Evolutionary conservation across 2,329 filamentous ascomycete species (phyloP).

Genomic region (Xylariomycetidae sp.): DNA sequence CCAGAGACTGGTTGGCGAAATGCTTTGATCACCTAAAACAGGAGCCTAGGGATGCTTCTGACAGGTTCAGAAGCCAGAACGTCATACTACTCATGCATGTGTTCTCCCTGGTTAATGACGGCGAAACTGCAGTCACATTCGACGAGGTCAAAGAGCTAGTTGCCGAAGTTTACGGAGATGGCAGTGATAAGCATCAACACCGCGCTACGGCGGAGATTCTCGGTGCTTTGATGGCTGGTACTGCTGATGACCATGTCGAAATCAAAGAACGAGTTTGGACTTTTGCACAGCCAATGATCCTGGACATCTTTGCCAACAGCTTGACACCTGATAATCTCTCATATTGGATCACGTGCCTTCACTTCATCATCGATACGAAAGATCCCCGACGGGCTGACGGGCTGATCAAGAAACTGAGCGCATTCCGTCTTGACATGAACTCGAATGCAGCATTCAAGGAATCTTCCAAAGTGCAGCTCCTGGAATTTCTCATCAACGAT

Average conservation of each 20-base stretch:
- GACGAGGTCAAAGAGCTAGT: slow-evolving; percentile 84
- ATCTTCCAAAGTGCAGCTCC: slow-evolving; percentile 87
- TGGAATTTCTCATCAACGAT: slow-evolving; percentile 84
- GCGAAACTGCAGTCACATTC: slow-evolving; percentile 71
- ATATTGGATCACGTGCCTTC: slow-evolving; percentile 94
- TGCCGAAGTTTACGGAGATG: slow-evolving; percentile 77
- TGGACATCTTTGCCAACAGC: slow-evolving; percentile 82
- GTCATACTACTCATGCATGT: slow-evolving; percentile 83
- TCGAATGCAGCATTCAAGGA: slow-evolving; percentile 99
- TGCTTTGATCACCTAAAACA: slow-evolving; percentile 95
- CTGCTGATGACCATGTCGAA: slow-evolving; percentile 70
- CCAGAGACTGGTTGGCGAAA: slow-evolving; percentile 77
- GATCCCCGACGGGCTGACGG: slow-evolving; percentile 87
- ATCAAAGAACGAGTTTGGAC: slow-evolving; percentile 77
- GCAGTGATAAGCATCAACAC: slow-evolving; percentile 96
- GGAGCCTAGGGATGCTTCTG: slow-evolving; percentile 79
- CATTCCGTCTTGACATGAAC: slow-evolving; percentile 86
- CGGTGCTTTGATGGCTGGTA: slow-evolving; percentile 76
- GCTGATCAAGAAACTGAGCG: slow-evolving; percentile 74
- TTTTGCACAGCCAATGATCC: slow-evolving; percentile 84
- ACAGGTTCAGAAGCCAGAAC: slow-evolving; percentile 86
- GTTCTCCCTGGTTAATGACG: slow-evolving; percentile 84
- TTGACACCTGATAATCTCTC: slow-evolving; percentile 89
- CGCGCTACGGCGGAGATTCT: slow-evolving; percentile 92
- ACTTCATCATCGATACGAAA: slow-evolving; percentile 81